A percentile compares a stretch with the other conserved stretches of the same genome.
phyloP scores from a whole-genome alignment of 225 moss, liverwort and hornwort genomes.

The Pseudisothecium myosuroides region DNA sequence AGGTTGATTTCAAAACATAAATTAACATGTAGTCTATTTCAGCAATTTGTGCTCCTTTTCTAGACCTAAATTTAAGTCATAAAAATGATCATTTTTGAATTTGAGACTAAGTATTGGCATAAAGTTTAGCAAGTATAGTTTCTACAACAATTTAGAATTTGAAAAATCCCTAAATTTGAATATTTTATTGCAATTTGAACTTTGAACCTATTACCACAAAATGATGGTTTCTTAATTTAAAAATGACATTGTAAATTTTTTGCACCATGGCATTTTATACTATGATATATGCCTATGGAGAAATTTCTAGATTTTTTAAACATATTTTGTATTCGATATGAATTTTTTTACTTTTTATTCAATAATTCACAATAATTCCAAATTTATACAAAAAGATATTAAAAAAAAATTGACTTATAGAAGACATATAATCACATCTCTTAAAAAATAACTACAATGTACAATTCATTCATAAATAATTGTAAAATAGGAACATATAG shows the following conservation, averaged over 20 bases:
- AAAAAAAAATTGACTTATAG: too few relatives aligned
- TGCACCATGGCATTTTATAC: accelerated
- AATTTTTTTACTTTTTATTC: not conserved
- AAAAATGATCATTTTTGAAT: not conserved
- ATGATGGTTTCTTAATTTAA: accelerated
- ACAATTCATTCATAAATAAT: too few relatives aligned
- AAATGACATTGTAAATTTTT: not conserved
- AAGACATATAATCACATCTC: not conserved
- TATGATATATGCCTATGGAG: accelerated
- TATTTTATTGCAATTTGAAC: not conserved
- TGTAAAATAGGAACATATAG: not conserved
- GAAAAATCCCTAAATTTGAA: not conserved
- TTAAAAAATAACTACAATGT: not conserved
- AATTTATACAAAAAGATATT: not conserved
- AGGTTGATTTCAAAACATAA: not conserved
- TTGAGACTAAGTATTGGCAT: not conserved
- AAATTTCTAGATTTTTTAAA: not conserved
- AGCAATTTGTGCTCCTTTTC: accelerated
- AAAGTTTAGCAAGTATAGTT: not conserved
- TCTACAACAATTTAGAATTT: not conserved
- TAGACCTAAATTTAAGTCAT: not conserved
- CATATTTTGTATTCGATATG: not conserved
- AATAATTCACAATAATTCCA: not conserved
- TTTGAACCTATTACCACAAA: accelerated
- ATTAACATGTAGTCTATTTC: accelerated